Percentiles rank a stretch among this genome's conserved stretches.
Conservation (phyloP, 176 grass and related monocot species). For the Ampelocalamus luodianensis region DNA sequence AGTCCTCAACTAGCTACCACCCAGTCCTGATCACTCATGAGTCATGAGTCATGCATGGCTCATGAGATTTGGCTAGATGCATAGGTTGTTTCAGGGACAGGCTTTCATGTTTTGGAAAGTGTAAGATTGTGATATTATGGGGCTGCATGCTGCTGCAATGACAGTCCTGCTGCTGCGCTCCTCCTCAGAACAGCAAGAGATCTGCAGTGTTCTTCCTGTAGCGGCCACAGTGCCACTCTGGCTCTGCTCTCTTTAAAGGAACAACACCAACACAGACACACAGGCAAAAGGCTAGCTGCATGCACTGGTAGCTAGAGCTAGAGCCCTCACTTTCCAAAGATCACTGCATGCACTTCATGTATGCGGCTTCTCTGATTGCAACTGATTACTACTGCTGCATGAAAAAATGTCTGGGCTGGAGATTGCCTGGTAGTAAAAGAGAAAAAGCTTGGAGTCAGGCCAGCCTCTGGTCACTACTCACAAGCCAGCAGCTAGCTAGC, state of each 20-base stretch:
- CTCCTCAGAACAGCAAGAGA: constrained; percentile 51
- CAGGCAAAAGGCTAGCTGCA: constrained; percentile 20
- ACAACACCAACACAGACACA: constrained; percentile 43
- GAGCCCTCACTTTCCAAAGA: constrained; percentile 45
- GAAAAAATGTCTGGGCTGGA: constrained; percentile 4
- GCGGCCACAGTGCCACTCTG: constrained; percentile 32
- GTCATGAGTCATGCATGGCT: constrained; percentile 27
- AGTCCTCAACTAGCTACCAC: constrained; percentile 3
- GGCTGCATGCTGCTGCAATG: constrained; percentile 14
- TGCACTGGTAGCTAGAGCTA: constrained; percentile 19
- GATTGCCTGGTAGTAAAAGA: background rate
- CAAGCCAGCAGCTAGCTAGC: background rate
- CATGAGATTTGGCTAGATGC: constrained; percentile 47
- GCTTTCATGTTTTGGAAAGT: constrained; percentile 54
- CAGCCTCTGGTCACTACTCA: constrained; percentile 7
- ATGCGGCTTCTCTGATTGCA: constrained; percentile 27
- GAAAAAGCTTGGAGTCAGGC: background rate
- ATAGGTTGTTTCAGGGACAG: constrained; percentile 49
- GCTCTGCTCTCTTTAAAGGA: constrained; percentile 51
- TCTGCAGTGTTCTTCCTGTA: constrained; percentile 66
- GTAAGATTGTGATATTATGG: constrained; percentile 49
- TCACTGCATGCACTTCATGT: background rate
- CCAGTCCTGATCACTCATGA: constrained; percentile 16
- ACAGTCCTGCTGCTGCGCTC: constrained; percentile 20
- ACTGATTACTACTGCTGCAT: constrained; percentile 34